Conservation (phyloP, 2,329 filamentous ascomycete genomes). For the Hypocrella siamensis region DNA sequence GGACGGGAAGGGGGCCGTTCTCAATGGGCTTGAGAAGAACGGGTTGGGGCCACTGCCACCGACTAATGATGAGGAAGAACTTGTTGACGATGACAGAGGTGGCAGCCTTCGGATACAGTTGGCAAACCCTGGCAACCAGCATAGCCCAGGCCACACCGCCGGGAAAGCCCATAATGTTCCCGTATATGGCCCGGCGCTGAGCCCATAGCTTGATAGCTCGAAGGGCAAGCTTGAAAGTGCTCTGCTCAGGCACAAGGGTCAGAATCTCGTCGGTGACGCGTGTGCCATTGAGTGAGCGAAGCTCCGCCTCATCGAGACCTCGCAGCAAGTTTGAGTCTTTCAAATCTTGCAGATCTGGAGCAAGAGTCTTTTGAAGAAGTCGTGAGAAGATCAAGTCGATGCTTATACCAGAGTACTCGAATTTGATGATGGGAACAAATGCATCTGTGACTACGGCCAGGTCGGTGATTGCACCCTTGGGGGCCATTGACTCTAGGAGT, state of each 20-base stretch:
- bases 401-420: conserved; percentile 78
- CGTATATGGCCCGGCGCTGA: conserved; percentile 80
- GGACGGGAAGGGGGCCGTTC: conserved; percentile 62
- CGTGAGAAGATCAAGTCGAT: conserved; percentile 88
- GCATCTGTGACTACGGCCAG: conserved; percentile 76
- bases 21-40: conserved; percentile 81
- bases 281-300: conserved; percentile 85
- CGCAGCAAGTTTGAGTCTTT: conserved; percentile 74
- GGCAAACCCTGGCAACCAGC: conserved; percentile 88
- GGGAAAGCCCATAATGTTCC: conserved; percentile 91
- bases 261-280: conserved; percentile 90
- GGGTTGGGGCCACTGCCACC: conserved; percentile 92
- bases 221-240: conserved; percentile 76
- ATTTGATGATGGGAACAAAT: conserved; percentile 94
- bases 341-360: conserved; percentile 49
- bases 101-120: conserved; percentile 86
- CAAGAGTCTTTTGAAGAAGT: conserved; percentile 55
- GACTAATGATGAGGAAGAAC: conserved; percentile 83
- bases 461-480: conserved; percentile 66
- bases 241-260: conserved; percentile 72
- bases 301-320: conserved; percentile 72
- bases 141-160: conserved; percentile 97
- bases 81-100: conserved; percentile 80
- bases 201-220: conserved; percentile 96
- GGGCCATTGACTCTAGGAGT: conserved; percentile 60